Percentiles rank a stretch among this genome's conserved stretches.
These are phyloP conservation scores for Blastomyces gilchristii DNA, from an alignment of 2,329 filamentous ascomycete genomes.

Conservation along the genomic window DNA sequence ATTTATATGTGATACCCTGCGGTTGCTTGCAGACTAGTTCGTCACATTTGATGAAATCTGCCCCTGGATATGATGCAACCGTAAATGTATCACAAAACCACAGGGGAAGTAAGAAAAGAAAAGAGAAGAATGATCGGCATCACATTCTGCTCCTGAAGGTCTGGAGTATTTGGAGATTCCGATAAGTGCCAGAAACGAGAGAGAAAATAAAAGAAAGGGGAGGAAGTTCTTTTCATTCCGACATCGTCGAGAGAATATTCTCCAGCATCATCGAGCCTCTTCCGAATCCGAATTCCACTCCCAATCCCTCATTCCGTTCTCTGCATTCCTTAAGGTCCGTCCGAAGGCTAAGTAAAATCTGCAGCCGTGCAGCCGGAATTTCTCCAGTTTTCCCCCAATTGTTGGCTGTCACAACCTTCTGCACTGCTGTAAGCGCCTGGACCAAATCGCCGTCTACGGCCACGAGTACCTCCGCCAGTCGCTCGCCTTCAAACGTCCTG, in stretches of 20 bases:
- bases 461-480: constrained; percentile 16
- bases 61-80: not conserved
- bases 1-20: not conserved
- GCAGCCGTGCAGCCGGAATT: constrained; percentile 10
- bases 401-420: constrained; percentile 19
- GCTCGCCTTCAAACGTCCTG: constrained; percentile 3
- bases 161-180: not conserved
- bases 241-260: constrained; percentile 12
- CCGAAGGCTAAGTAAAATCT: constrained; percentile 10
- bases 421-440: constrained; percentile 27
- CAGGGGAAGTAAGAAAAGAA: not conserved
- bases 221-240: not conserved
- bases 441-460: constrained; percentile 30
- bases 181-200: not conserved
- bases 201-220: not conserved
- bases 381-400: constrained; percentile 4
- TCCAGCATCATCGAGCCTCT: constrained; percentile 15
- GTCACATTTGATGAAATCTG: not conserved
- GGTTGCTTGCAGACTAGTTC: not conserved
- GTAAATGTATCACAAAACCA: not conserved
- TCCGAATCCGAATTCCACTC: constrained; percentile 17
- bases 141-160: not conserved
- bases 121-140: not conserved
- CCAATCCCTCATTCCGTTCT: constrained; percentile 6
- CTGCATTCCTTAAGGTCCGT: constrained; percentile 10